Conservation (phyloP, 352 stramenopile species). For the Globisporangium spinosum region DNA sequence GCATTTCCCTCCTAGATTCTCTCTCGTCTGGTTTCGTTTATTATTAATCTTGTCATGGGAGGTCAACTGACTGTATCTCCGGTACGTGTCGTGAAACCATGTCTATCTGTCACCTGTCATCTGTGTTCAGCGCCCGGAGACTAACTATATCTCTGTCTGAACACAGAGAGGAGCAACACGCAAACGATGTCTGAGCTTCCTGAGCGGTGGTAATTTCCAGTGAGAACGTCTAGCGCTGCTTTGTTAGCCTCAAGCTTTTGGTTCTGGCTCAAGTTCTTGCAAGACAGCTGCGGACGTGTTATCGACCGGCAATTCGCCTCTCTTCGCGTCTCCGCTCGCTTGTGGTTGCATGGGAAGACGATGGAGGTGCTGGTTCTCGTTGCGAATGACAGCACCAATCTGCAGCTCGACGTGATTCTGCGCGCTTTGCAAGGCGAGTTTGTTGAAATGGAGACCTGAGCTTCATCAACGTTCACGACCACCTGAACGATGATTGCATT, state of each 20-base stretch:
- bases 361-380: constrained; percentile 41
- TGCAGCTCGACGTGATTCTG: constrained; percentile 27
- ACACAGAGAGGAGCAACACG: not conserved
- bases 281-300: not conserved
- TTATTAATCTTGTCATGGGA: constrained; percentile 2
- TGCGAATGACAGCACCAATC: constrained; percentile 18
- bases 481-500: not conserved
- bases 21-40: not conserved
- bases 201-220: not conserved
- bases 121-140: not conserved
- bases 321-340: not conserved
- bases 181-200: not conserved
- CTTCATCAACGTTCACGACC: not conserved
- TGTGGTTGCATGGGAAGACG: not conserved
- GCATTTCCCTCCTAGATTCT: not conserved
- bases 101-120: not conserved
- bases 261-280: not conserved
- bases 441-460: not conserved
- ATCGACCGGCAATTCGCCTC: not conserved
- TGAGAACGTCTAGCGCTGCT: not conserved
- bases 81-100: not conserved
- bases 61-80: not conserved
- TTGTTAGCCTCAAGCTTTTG: not conserved
- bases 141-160: constrained; percentile 4
- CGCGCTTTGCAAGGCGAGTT: constrained; percentile 27